Base-by-base conservation (phyloP, 176 grass and related monocot genomes). In the Saccharum officinarum region DNA sequence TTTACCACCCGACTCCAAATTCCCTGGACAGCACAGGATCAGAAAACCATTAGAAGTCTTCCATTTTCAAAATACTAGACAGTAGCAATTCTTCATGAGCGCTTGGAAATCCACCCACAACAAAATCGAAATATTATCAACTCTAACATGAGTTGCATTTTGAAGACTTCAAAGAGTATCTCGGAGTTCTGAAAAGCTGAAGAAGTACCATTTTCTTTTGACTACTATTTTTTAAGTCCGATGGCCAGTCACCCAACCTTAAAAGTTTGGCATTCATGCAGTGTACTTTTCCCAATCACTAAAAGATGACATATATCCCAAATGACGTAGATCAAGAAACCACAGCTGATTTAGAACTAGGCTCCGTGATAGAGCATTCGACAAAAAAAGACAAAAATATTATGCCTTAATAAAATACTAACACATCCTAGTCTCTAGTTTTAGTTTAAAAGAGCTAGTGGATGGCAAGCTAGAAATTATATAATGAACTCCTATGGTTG, bases 1-100 rank as follows among this genome's bases (percentile, higher is more conserved):
- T 92, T 87, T 86, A 42, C 69, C 80, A 47, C 74, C 83, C 0
- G 82, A 83, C 34, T 90, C 86, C 45, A 78, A 34, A 68, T 54
- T 80, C 16, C 84, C 92, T 97, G 60, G 82, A 75, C 3, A 69
- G 54, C 17, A 77, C 34, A 80, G 40, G 67, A 84, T 54, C 10
- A 69, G 11, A 75, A 54, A 63, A 75, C 33, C 16, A 4, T 70
- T 52, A 73, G 31, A 73, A 50, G 18, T 63, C 50, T 25, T 37
- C 22, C 26, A 59, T 15, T 73, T 73, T 18, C 14, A 63, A 39
- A n/a, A 71, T 38, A 69, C 6, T 20, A 80, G 26, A 38, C 1
- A 50, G 26, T 50, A 67, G 15, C 50, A 59, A 18, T 55, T 84
- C 20, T n/a, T 59, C 26, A 54, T 57, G 25, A 44, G 61, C 44